phyloP scores from a whole-genome alignment of 2,329 filamentous ascomycete genomes.

The Aureobasidium subglaciale region DNA sequence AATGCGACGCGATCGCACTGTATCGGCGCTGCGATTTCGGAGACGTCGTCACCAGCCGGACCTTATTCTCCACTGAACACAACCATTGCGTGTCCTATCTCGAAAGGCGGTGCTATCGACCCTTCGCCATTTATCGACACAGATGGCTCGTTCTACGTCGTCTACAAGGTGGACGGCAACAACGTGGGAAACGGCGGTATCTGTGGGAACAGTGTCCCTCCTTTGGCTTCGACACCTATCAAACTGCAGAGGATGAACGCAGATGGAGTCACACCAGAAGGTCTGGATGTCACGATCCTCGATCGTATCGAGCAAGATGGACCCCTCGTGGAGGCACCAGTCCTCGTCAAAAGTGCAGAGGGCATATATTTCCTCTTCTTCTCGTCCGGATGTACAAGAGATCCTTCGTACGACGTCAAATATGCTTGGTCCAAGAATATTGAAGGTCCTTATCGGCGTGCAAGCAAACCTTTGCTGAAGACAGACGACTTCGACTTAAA shows the following conservation, averaged over 20 bases:
- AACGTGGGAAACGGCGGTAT: constrained; percentile 26
- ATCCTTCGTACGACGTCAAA: constrained; percentile 26
- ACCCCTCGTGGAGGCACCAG: constrained; percentile 30
- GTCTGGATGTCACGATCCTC: constrained; percentile 22
- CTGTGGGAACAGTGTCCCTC: constrained; percentile 27
- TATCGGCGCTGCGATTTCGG: constrained; percentile 28
- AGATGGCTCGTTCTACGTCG: constrained; percentile 25
- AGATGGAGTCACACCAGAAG: constrained; percentile 25
- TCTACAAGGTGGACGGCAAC: constrained; percentile 32
- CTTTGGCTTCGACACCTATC: constrained; percentile 26
- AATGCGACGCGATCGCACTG: constrained; percentile 22
- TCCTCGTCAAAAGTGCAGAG: constrained; percentile 22
- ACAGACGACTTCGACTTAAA: constrained; percentile 26
- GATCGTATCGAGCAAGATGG: constrained; percentile 26
- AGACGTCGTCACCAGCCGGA: constrained; percentile 21
- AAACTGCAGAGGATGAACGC: constrained; percentile 27
- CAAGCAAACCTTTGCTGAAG: constrained; percentile 21
- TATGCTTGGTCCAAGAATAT: constrained; percentile 27
- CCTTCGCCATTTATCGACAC: constrained; percentile 25
- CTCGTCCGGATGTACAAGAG: constrained; percentile 28
- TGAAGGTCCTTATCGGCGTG: constrained; percentile 27
- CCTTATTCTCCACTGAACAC: constrained; percentile 24
- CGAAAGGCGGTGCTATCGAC: constrained; percentile 30
- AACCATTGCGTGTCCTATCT: constrained; percentile 24
- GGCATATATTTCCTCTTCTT: constrained; percentile 32